Conservation (phyloP, 768 basidiomycete genomes). For the Lactifluus pinguis region DNA sequence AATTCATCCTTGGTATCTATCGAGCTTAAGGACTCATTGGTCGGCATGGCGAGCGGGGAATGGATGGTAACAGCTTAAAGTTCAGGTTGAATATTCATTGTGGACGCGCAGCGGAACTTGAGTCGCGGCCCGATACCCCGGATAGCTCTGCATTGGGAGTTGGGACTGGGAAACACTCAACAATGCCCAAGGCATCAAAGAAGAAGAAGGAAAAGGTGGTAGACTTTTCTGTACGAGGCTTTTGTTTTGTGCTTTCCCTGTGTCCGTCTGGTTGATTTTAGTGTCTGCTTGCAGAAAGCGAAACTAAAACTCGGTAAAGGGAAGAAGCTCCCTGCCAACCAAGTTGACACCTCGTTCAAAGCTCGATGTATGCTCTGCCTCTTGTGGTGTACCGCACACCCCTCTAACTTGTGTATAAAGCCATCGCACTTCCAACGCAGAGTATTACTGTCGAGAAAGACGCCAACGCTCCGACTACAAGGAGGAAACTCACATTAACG, state of each 20-base stretch:
- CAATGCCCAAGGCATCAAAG: slow-evolving; percentile 80
- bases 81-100: not conserved
- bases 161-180: no score
- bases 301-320: slow-evolving; percentile 96
- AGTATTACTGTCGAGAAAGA: slow-evolving; percentile 56
- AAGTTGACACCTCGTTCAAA: slow-evolving; percentile 93
- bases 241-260: not conserved
- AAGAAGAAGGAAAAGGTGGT: slow-evolving; percentile 81
- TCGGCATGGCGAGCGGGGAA: not conserved
- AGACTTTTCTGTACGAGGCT: slow-evolving; percentile 63
- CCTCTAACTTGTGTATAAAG: slow-evolving; percentile 31
- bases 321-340: slow-evolving; percentile 74
- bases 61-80: not conserved
- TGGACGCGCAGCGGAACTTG: not conserved
- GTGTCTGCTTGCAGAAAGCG: slow-evolving; percentile 57
- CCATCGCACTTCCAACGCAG: slow-evolving; percentile 84
- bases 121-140: slow-evolving; percentile 1
- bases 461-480: slow-evolving; percentile 57
- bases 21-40: not conserved
- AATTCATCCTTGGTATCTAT: not conserved
- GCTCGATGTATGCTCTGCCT: slow-evolving; percentile 55
- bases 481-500: slow-evolving; percentile 60
- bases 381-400: not conserved
- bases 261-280: not conserved
- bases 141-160: no score